Base-by-base conservation (phyloP, 805 yeast species). In the Wickerhamiella alocasiicola region DNA sequence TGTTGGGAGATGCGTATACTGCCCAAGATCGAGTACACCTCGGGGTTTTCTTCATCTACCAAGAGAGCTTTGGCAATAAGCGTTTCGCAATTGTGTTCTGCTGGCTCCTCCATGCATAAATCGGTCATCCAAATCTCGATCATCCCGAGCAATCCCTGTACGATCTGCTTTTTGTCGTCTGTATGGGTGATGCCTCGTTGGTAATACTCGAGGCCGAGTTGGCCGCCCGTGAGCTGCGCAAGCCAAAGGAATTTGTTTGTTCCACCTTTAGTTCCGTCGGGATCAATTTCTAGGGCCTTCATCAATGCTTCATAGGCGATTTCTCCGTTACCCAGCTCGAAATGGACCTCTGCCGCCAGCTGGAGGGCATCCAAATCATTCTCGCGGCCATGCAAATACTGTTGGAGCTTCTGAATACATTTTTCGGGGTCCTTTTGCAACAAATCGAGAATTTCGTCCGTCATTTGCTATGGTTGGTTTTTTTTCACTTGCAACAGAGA, bases 81-180 rank as follows among this genome's bases (percentile, higher is more conserved):
- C 42, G 67, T 67, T 51, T 85, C 81, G 62, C 97, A 91, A 57
- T 74, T 70, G 6, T 57, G 17, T 60, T 91, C 97, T 2, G 97
- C 97, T 49, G 78, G 76, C 2, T 75, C 75, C 53, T 83, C 94
- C 95, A 87, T 84, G 64, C 97, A 87, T 48, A 87, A 65, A 64
- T 88, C 96, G 1, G 97, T 88, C 96, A 85, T 83, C 95, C 95
- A 87, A 36, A 55, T 54, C 47, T 88, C 98, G 53, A 91, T 81
- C 64, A 79, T 71, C 5, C 95, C 78, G 49, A 88, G 76, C 20
- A 83, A 64, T 0, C 88, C 95, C 54, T 77, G 81, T 47, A 79
- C 74, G 36, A 44, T 67, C 67, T 41, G 49, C 16, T 35, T 37
- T 9, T 34, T 24, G 28, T 31, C 40, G 19, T 29, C 34, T 27